Conservation (phyloP, 176 grass and related monocot genomes). For the Phoenix roebelenii region DNA sequence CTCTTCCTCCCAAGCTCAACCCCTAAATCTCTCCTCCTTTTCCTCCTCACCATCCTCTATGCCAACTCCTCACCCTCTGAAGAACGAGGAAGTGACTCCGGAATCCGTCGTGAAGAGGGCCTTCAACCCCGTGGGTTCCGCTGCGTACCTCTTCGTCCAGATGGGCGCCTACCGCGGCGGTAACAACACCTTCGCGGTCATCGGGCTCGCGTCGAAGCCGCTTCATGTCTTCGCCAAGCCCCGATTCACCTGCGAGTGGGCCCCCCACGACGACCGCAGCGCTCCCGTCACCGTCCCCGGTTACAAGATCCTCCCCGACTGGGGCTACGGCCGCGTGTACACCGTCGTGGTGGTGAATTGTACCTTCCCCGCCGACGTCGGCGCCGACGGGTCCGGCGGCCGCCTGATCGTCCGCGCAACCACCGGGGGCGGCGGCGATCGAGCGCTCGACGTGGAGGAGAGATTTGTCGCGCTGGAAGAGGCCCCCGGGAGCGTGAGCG, state of each 20-base stretch:
- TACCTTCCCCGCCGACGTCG: constrained; percentile 52
- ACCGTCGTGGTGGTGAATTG: constrained; percentile 74
- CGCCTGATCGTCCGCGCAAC: constrained; percentile 56
- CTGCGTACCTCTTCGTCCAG: constrained; percentile 80
- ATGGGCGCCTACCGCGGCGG: constrained; percentile 91
- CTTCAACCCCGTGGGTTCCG: constrained; percentile 56
- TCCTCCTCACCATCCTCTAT: constrained; percentile 6
- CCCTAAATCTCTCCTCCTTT: background rate
- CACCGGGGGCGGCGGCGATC: constrained; percentile 50
- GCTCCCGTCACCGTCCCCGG: constrained; percentile 26
- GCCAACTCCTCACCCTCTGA: background rate
- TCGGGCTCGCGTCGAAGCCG: constrained; percentile 79
- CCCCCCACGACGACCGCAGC: constrained; percentile 19
- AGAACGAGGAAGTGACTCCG: background rate
- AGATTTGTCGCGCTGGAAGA: constrained; percentile 67
- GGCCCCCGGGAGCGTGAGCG: constrained; percentile 45
- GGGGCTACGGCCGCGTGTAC: constrained; percentile 86
- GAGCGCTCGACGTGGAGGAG: constrained; percentile 29
- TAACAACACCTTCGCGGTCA: constrained; percentile 46
- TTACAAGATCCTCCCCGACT: constrained; percentile 82
- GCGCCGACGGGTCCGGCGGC: constrained; percentile 41
- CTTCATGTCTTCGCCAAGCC: constrained; percentile 65
- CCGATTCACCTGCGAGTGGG: constrained; percentile 84
- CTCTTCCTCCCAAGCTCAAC: constrained; percentile 7
- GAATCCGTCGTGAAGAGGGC: constrained; percentile 46